These are phyloP conservation scores for Prunus fruticosa DNA, from an alignment of 306 rosid species.

Conservation along the genomic window DNA sequence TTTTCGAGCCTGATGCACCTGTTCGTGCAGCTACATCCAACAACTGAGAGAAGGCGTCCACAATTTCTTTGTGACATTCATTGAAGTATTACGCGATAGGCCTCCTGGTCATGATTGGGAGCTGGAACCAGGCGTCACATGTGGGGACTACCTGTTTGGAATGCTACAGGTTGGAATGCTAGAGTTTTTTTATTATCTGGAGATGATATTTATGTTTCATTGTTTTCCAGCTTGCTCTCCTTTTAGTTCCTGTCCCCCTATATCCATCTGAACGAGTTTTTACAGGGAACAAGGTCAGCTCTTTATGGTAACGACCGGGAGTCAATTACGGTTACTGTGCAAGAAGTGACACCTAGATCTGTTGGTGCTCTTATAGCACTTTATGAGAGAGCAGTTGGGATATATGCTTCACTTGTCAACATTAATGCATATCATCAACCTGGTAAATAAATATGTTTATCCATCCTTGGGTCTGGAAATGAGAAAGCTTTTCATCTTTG, in stretches of 20 bases:
- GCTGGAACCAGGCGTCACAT: constrained; percentile 98
- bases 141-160: constrained; percentile 98
- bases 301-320: constrained; percentile 77
- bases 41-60: constrained; percentile 97
- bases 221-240: not conserved
- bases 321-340: constrained; percentile 84
- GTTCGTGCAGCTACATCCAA: constrained; percentile 74
- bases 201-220: not conserved
- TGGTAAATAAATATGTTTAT: constrained; percentile 44
- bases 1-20: constrained; percentile 9
- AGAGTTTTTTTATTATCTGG: not conserved
- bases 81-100: constrained; percentile 93
- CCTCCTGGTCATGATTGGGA: constrained; percentile 99
- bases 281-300: constrained; percentile 95
- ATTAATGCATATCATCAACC: constrained; percentile 98
- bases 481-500: not conserved
- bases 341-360: constrained; percentile 87
- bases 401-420: constrained; percentile 81
- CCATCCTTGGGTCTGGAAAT: not conserved
- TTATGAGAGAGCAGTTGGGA: constrained; percentile 96
- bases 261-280: constrained; percentile 12
- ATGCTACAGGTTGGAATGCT: constrained; percentile 80
- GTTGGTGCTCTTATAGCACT: constrained; percentile 93
- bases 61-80: constrained; percentile 93
- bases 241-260: constrained; percentile 8